phyloP scores from a whole-genome alignment of 805 yeast species.

The Saturnispora zaruensis region DNA sequence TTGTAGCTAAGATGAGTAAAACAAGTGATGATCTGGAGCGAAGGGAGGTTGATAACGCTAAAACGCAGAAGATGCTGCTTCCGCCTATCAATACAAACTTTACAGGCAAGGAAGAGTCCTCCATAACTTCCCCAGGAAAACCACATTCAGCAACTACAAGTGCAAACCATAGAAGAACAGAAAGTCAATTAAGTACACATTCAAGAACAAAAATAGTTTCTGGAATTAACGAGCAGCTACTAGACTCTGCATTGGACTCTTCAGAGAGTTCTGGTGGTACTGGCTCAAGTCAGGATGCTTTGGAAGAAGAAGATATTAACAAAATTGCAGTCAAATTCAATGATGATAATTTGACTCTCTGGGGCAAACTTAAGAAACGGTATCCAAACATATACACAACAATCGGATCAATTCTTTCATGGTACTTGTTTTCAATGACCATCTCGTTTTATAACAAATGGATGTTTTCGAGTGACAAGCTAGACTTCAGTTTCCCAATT shows the following conservation, averaged over 20 bases:
- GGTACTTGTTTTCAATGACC: slow-evolving; percentile 64
- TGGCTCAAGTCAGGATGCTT: neutral
- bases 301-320: neutral
- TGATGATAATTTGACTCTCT: neutral
- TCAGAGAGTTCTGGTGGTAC: neutral
- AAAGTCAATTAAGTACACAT: slow-evolving; percentile 2
- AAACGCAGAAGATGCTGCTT: neutral
- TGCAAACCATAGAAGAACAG: slow-evolving; percentile 4
- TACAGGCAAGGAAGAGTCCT: neutral
- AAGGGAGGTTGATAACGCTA: neutral
- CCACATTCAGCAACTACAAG: slow-evolving; percentile 1
- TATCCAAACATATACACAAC: slow-evolving; percentile 26
- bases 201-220: neutral
- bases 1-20: neutral
- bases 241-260: neutral
- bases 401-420: slow-evolving; percentile 28
- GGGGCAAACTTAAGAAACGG: slow-evolving; percentile 11
- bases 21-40: neutral
- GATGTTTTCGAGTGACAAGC: slow-evolving; percentile 79
- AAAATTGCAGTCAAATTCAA: neutral
- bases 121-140: neutral
- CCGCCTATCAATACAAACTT: neutral
- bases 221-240: neutral
- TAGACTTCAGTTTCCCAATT: slow-evolving; percentile 77
- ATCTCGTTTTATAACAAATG: slow-evolving; percentile 85